Conservation (phyloP, 495 filamentous ascomycete genomes). For the Podospora anserina region DNA sequence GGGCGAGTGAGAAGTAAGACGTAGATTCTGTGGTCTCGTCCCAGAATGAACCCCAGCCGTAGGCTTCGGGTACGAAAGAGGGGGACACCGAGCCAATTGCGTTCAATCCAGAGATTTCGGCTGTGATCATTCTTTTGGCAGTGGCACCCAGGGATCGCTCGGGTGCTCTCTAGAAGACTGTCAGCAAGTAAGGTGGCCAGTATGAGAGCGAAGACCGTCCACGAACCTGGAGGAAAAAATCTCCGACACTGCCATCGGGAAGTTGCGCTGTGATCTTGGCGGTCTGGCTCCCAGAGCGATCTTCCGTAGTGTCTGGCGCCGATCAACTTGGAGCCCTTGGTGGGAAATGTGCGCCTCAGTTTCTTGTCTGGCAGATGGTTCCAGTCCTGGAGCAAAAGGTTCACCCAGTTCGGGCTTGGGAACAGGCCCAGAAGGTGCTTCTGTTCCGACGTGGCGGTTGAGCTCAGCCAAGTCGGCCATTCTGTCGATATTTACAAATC, state of each 20-base stretch:
- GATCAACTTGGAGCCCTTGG: background rate
- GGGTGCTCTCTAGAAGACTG: background rate
- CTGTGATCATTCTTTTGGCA: background rate
- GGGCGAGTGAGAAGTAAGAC: background rate
- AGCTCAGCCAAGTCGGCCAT: conserved; percentile 2
- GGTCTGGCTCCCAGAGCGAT: background rate
- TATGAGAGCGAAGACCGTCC: background rate
- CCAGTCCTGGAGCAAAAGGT: conserved; percentile 8
- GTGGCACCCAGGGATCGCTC: no score
- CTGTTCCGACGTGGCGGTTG: conserved; percentile 12
- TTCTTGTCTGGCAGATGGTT: background rate
- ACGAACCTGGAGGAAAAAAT: background rate
- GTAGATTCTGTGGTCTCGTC: background rate
- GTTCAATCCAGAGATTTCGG: background rate
- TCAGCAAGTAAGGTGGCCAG: background rate
- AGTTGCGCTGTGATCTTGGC: background rate
- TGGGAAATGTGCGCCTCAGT: background rate
- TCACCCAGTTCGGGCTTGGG: conserved; percentile 14
- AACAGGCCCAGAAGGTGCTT: conserved; percentile 8
- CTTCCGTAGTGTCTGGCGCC: background rate
- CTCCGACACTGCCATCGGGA: background rate
- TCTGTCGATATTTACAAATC: background rate
- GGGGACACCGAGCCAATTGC: background rate
- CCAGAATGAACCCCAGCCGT: background rate
- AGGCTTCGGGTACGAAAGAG: background rate